Base-by-base conservation (phyloP, 2,329 filamentous ascomycete species). In the Sporothrix brasiliensis region DNA sequence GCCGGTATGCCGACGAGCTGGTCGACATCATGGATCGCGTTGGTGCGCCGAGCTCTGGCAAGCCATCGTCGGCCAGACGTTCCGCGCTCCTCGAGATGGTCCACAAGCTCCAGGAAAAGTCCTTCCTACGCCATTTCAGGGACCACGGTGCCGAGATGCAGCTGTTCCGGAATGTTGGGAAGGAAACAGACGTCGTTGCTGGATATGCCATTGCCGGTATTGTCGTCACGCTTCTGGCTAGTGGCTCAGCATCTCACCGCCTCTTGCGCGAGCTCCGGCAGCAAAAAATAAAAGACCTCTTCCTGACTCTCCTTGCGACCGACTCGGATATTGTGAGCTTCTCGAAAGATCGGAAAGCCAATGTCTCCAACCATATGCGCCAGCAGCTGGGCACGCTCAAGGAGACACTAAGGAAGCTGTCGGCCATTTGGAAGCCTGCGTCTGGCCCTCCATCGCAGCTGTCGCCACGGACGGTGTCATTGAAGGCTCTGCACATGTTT, bases 121-220 rank as follows among this genome's bases (percentile, higher is more conserved):
- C 82, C 0, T 93, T 92, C 75, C 82, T 87, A 39, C 83, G 84
- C 21, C 89, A 91, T 72, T 93, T 97, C 75, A 85, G 91, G 24
- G 89, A 93, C 72, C 89, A 92, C 74, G 88, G 88, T 7, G 87
- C 91, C 70, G 91, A 92, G 72, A 85, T 88, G 69, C 86, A 86
- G 41, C 82, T 97, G 19, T 86, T 93, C 68, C 83, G 86, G 58
- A 85, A 87, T 54, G 82, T 91, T 11, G 84, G 83, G 0, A 82
- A 83, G 65, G 87, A 90, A 75, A 79, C 83, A 1, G 91, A 93
- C 76, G 74, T 84, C 27, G 80, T 91, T 49, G 84, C 85, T 67
- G 88, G 88, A 7, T 91, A 90, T 75, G 81, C 88, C 1, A 83
- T 93, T 16, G 79, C 87, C n/a, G 86, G 87, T 1, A 85, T 88